These are phyloP conservation scores for Crucibulum laeve DNA, from an alignment of 768 basidiomycete species.

Conservation along the genomic window DNA sequence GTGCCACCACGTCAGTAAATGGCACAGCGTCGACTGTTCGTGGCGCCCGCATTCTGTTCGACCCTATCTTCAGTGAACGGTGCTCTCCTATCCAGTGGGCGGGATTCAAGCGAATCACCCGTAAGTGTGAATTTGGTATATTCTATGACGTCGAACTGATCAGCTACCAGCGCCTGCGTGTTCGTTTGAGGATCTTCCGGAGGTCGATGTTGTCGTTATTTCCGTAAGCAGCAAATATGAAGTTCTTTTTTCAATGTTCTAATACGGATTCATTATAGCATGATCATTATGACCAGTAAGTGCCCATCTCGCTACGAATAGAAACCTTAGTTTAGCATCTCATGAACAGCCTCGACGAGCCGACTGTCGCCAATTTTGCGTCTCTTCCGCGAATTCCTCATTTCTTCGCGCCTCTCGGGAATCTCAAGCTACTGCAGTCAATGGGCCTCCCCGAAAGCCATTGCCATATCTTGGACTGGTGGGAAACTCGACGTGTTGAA, in stretches of 20 bases:
- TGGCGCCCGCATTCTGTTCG: neutral
- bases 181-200: conserved; percentile 50
- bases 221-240: conserved; percentile 31
- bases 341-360: conserved; percentile 34
- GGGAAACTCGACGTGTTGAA: conserved; percentile 42
- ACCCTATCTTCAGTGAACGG: neutral
- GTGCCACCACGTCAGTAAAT: neutral
- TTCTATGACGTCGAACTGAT: neutral
- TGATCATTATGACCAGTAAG: conserved; percentile 51
- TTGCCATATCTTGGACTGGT: conserved; percentile 62
- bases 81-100: neutral
- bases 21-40: no score
- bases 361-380: conserved; percentile 34
- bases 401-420: conserved; percentile 59
- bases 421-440: conserved; percentile 33
- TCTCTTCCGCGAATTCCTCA: conserved; percentile 32
- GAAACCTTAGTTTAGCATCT: neutral
- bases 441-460: conserved; percentile 33
- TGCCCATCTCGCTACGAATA: neutral
- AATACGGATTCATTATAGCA: conserved; percentile 22
- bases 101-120: neutral
- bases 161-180: conserved; percentile 41
- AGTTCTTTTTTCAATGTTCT: neutral
- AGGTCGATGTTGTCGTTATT: conserved; percentile 59
- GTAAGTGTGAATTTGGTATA: neutral